A percentile compares a stretch with the other conserved stretches of the same genome.
phyloP scores from a whole-genome alignment of 495 filamentous ascomycete genomes.

The Penicillium samsonianum region DNA sequence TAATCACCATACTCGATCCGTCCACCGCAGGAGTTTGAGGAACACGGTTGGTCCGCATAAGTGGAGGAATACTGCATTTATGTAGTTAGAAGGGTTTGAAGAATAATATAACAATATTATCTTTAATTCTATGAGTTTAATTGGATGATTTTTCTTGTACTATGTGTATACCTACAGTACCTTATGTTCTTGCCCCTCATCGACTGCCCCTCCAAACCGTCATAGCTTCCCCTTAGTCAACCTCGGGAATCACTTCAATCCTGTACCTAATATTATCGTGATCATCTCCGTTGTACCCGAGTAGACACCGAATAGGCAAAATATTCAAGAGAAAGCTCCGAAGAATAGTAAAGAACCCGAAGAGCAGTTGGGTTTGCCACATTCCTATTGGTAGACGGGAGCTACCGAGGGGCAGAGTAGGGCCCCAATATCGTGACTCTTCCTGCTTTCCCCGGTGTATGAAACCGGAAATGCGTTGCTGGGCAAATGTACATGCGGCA shows the following conservation, averaged over 20 bases:
- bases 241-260: background rate
- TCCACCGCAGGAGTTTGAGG: constrained; percentile 23
- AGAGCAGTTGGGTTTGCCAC: constrained; percentile 12
- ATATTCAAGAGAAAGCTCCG: constrained; percentile 36
- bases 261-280: constrained; percentile 14
- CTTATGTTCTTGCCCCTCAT: constrained; percentile 18
- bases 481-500: constrained; percentile 36
- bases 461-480: constrained; percentile 50
- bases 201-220: constrained; percentile 13
- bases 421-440: constrained; percentile 44
- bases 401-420: constrained; percentile 35
- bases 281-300: constrained; percentile 17
- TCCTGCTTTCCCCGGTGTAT: constrained; percentile 56
- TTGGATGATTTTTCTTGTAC: background rate
- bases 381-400: constrained; percentile 41
- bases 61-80: background rate
- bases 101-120: background rate
- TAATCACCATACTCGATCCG: constrained; percentile 21
- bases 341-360: constrained; percentile 26
- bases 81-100: no score
- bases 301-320: constrained; percentile 37
- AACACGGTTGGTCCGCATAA: background rate
- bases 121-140: background rate
- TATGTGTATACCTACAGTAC: background rate
- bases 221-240: constrained; percentile 8